These are phyloP conservation scores for Tephrocybe sp. DNA, from an alignment of 768 basidiomycete species.

Conservation along the genomic window DNA sequence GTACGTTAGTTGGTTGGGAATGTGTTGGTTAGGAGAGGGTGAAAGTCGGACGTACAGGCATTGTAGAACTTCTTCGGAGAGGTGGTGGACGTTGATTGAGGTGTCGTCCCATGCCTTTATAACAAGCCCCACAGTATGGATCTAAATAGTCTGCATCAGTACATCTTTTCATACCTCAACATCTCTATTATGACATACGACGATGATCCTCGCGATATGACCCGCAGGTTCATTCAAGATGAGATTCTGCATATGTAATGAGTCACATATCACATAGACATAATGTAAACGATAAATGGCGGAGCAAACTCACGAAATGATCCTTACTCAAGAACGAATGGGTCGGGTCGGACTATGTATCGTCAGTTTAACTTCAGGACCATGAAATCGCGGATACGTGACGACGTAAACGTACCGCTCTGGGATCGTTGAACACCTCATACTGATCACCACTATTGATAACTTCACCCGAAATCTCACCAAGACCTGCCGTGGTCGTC, in stretches of 20 bases:
- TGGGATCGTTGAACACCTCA: conserved; percentile 83
- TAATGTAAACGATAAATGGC: neutral
- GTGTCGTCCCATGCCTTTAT: conserved; percentile 81
- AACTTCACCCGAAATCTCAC: conserved; percentile 68
- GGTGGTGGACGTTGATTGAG: conserved; percentile 50
- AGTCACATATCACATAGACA: too few species aligned
- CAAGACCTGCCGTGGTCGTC: conserved; percentile 61
- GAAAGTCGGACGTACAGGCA: conserved; percentile 48
- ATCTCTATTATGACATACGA: conserved; percentile 38
- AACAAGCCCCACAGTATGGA: conserved; percentile 63
- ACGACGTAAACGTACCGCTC: conserved; percentile 48
- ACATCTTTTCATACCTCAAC: neutral
- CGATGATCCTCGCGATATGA: conserved; percentile 62
- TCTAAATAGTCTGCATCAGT: conserved; percentile 29
- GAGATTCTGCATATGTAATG: conserved; percentile 49
- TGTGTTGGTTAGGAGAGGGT: neutral
- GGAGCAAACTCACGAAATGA: conserved; percentile 63
- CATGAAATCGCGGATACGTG: neutral
- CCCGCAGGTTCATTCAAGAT: conserved; percentile 86
- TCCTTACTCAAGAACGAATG: conserved; percentile 90
- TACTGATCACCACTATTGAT: conserved; percentile 82
- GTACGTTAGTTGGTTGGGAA: neutral
- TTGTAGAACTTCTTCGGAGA: conserved; percentile 62
- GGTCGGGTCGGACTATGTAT: conserved; percentile 72
- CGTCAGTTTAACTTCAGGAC: neutral